Percentiles rank a stretch among this genome's conserved stretches.
Evolutionary conservation across 176 grass and related monocot genomes (phyloP).

Genomic region (Otatea glauca): DNA sequence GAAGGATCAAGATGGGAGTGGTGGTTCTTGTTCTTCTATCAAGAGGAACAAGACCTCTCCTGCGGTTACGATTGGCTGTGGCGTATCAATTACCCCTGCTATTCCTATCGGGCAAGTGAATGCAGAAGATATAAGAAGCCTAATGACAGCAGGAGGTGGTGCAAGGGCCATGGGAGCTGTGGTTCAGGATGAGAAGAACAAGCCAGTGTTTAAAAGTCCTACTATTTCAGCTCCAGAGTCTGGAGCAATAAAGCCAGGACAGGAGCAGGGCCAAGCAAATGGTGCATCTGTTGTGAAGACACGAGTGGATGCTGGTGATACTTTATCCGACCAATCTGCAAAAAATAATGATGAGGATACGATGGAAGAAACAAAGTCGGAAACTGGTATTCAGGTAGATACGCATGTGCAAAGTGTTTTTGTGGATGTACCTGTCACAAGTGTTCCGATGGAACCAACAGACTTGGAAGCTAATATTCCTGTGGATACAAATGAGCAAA

Average conservation of each 20-base stretch:
- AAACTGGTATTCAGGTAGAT: slow-evolving; percentile 2
- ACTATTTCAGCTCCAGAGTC: slow-evolving; percentile 5
- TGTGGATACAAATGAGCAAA: slow-evolving; percentile 30
- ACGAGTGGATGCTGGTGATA: neutral
- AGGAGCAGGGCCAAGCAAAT: slow-evolving; percentile 32
- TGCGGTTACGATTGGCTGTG: neutral
- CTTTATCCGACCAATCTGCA: neutral
- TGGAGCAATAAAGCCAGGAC: neutral
- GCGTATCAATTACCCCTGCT: slow-evolving; percentile 37
- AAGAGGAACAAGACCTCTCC: slow-evolving; percentile 38
- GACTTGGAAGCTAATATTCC: slow-evolving; percentile 26
- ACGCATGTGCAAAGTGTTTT: slow-evolving; percentile 12
- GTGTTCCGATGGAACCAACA: slow-evolving; percentile 16
- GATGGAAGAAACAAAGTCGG: neutral
- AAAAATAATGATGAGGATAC: slow-evolving; percentile 11
- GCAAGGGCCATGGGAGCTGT: slow-evolving; percentile 20
- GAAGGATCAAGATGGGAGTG: slow-evolving; percentile 30
- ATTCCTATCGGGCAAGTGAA: slow-evolving; percentile 58
- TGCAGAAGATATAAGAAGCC: slow-evolving; percentile 41
- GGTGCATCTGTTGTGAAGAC: neutral
- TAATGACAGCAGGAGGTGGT: neutral
- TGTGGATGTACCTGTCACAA: slow-evolving; percentile 14
- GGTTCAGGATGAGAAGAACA: slow-evolving; percentile 18
- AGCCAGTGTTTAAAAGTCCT: slow-evolving; percentile 14
- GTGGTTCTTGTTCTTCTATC: slow-evolving; percentile 10